Evolutionary conservation across 371 early-diverging fungal genomes (phyloP).

Genomic region (Mucor piriformis): DNA sequence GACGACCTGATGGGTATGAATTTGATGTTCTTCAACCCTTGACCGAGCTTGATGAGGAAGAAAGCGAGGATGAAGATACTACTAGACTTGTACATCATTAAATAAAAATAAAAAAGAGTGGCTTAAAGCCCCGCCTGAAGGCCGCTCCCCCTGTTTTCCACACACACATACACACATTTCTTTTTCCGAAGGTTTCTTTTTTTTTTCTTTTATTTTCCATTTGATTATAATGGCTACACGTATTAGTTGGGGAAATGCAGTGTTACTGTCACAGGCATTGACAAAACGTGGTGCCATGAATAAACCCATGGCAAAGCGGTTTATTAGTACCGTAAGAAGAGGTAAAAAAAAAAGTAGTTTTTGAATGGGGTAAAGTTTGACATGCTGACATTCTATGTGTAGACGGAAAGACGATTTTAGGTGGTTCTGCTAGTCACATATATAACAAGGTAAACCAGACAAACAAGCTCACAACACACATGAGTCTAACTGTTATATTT

Average conservation of each 20-base stretch:
- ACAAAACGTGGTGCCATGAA: neutral
- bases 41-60: constrained; percentile 28
- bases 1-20: constrained; percentile 26
- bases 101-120: neutral
- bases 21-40: constrained; percentile 30
- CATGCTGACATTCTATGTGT: neutral
- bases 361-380: neutral
- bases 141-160: neutral
- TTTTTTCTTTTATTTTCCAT: constrained; percentile 4
- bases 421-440: constrained; percentile 2
- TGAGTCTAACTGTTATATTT: neutral
- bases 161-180: no score
- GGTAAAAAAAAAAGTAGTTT: neutral
- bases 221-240: constrained; percentile 14
- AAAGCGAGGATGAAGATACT: constrained; percentile 7
- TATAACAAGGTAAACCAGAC: constrained; percentile 13
- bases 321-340: constrained; percentile 10
- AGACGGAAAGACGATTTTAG: constrained; percentile 9
- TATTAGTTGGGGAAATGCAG: constrained; percentile 5
- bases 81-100: constrained; percentile 4
- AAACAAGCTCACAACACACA: neutral
- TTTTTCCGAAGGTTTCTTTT: no score
- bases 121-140: neutral
- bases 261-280: constrained; percentile 4
- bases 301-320: constrained; percentile 15